Evolutionary conservation across 805 yeast species (phyloP), one percentile per base, ranked within the genome.

Genomic region (Ogataea populi-albae): DNA sequence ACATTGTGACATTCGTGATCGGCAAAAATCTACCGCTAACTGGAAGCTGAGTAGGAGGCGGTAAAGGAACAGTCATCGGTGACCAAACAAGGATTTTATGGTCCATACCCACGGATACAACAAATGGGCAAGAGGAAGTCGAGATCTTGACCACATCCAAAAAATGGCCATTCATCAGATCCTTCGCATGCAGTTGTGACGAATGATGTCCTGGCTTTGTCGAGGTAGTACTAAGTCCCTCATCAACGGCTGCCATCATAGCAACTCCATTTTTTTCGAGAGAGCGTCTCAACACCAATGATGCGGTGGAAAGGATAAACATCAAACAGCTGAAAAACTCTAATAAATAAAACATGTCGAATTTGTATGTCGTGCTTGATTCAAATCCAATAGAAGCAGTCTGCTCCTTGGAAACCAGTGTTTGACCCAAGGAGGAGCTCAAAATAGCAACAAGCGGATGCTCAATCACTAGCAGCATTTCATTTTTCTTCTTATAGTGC

Each of bases 21-120:
- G 88, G 89, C 79, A 86, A 73, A 31, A 74, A 64, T 25, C 71
- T 68, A 3, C 65, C 55, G 7, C 62, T 52, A 5, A 63, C 52
- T 15, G 73, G 73, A 18, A 70, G 50, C 30, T 62, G 66, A 1
- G 71, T 64, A 6, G 77, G 79, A 17, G 50, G 41, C 34, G 70
- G 80, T 32, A 61, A 55, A 26, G 68, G 84, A 15, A 53, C 57
- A 1, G 66, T 58, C 36, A 79, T 53, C 3, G 88, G 88, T 0
- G 85, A 80, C 94, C 94, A 86, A 8, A 85, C 75, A 21, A 77
- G 56, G 4, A 86, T 69, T 40, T 70, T 74, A 47, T 82, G 88
- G 49, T 86, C 94, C 52, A 86, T 62, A 4, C 89, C 91, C 18
- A 82, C 71, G 1, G 84, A 71, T 0, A 85, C 77, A 17, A 84